Base-by-base conservation (phyloP, 768 basidiomycete genomes). In the Astraeus odoratus region DNA sequence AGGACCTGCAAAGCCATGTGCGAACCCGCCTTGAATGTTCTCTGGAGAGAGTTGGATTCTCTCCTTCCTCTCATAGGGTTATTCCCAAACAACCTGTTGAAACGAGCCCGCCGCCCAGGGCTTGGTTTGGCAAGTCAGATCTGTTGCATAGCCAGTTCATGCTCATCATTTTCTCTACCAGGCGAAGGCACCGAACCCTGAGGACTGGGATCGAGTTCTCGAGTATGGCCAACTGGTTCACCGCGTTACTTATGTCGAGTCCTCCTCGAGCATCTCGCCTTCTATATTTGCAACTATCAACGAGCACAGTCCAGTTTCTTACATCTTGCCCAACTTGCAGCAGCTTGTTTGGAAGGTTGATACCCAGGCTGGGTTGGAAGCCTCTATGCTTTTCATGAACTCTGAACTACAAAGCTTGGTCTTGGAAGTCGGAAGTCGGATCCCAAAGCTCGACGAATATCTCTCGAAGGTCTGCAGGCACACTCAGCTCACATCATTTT, bases 1-100 rank as follows among this genome's bases (percentile, higher is more conserved):
- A 74, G 86, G 43, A 86, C 86, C 37, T 87, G 86, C 65, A 78
- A 74, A 51, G 77, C 80, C n/a, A 68, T 86, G 59, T 78, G 73
- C 52, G 84, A 83, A 52, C 83, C 83, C 12, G 77, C 80, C n/a
- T 57, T 88, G 53, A 69, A 80, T 58, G 67, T 81, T 39, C 70
- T 89, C 24, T 89, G 86, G 86, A 77, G 74, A 58, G 86, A 89
- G 55, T 66, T 89, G 45, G 85, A 88, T 60, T 84, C 83, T 10
- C 68, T 88, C 48, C 65, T 78, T 37, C 86, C 86, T 8, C 68
- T 89, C 46, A 68, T 88, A 46, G 80, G 80, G 27, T 59, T 87
- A 44, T 88, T 89, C 59, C 86, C 86, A 12, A 70, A 67, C 46
- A 69, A 74, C 51, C 56, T 87, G 51, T 67, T 87, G 64, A 84